Conservation (phyloP, 345 rosid species). For the Gossypium herbaceum region DNA sequence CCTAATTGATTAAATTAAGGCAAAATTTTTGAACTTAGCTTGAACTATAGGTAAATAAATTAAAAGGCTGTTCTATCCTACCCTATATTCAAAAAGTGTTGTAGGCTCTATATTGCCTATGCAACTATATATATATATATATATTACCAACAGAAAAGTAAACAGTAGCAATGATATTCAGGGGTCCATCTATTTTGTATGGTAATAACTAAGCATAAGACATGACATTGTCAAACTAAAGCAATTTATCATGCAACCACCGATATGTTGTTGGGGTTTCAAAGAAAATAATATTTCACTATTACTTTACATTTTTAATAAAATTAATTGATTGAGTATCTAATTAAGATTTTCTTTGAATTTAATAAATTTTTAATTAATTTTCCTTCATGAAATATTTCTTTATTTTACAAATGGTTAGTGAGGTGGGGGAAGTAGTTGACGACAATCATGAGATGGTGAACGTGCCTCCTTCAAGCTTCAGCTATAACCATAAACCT, state of each 20-base stretch:
- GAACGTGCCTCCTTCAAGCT: not conserved
- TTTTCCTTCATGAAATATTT: not conserved
- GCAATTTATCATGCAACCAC: constrained; percentile 19
- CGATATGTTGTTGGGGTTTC: constrained; percentile 4
- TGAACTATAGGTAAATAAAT: constrained; percentile 32
- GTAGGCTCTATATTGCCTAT: constrained; percentile 28
- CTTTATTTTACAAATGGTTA: constrained; percentile 12
- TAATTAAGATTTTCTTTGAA: constrained; percentile 15
- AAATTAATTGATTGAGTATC: not conserved
- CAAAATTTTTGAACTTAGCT: constrained; percentile 20
- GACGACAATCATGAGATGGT: constrained; percentile 24
- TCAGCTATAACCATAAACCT: not conserved
- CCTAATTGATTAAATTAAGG: constrained; percentile 40
- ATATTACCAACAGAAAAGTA: too few relatives aligned
- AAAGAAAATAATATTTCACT: not conserved
- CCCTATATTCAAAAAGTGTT: constrained; percentile 27
- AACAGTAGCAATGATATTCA: too few relatives aligned
- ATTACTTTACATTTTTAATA: not conserved
- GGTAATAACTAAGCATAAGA: not conserved
- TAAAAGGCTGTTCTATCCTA: constrained; percentile 28
- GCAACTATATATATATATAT: too few relatives aligned
- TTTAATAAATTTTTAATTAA: not conserved
- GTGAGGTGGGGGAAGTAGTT: constrained; percentile 33
- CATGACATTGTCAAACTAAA: constrained; percentile 12
- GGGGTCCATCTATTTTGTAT: constrained; percentile 19